These are phyloP conservation scores for Phtheirospermum japonicum DNA, from an alignment of 257 asterid genomes.

Conservation along the genomic window DNA sequence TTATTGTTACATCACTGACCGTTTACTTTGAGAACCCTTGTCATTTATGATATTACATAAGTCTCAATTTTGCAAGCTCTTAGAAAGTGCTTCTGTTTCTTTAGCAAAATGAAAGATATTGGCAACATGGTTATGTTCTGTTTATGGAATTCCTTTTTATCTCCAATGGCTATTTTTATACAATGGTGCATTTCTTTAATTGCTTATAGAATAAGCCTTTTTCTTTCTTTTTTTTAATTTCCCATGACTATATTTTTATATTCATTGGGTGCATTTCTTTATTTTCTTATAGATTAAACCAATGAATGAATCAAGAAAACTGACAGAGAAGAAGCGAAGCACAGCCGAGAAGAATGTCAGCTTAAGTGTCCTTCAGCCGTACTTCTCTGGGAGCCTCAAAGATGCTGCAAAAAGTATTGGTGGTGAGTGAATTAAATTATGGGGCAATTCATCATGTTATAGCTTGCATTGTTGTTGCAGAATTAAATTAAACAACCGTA, in stretches of 20 bases:
- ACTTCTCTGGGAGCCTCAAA: conserved; percentile 89
- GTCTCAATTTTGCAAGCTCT: neutral
- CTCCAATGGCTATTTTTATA: neutral
- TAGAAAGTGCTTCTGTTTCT: neutral
- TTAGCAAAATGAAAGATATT: neutral
- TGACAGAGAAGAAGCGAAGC: conserved; percentile 57
- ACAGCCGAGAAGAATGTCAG: conserved; percentile 89
- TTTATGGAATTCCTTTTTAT: neutral
- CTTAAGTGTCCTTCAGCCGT: conserved; percentile 72
- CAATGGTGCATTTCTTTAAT: neutral
- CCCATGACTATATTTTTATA: neutral
- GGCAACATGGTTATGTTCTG: neutral
- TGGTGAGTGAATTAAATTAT: conserved; percentile 49
- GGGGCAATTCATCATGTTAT: neutral
- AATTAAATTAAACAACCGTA: conserved; percentile 4
- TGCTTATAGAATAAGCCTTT: neutral
- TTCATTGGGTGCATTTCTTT: conserved; percentile 8
- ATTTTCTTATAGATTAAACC: conserved; percentile 30
- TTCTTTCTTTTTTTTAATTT: neutral
- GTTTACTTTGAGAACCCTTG: neutral
- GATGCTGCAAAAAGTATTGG: conserved; percentile 97
- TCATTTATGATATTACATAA: neutral
- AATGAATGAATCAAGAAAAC: conserved; percentile 40
- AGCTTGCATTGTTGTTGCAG: neutral
- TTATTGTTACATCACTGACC: neutral